Evolutionary conservation across 352 stramenopile genomes (phyloP).

Genomic region (Thalassiosira gravida): DNA sequence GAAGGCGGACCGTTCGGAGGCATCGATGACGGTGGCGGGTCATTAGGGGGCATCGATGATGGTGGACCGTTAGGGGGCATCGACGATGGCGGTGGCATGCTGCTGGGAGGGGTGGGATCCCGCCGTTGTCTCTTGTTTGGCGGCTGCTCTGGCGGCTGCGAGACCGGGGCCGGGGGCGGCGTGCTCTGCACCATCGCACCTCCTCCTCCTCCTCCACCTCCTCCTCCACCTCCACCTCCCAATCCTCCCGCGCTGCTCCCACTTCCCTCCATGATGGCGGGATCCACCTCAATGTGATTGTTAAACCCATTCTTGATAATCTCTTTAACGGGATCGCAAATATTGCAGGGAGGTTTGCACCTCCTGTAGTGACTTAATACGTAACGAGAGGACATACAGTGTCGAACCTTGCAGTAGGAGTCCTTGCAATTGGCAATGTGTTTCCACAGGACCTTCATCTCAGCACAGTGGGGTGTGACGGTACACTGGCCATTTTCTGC

Average conservation of each 20-base stretch:
- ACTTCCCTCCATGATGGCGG: conserved; percentile 21
- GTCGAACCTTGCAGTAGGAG: conserved; percentile 92
- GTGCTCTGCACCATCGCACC: not conserved
- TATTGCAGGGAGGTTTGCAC: conserved; percentile 93
- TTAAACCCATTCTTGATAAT: conserved; percentile 56
- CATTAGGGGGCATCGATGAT: too few relatives aligned
- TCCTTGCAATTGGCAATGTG: conserved; percentile 98
- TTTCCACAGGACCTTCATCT: conserved; percentile 98
- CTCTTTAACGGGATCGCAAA: conserved; percentile 88
- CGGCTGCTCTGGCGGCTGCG: conserved; percentile 18
- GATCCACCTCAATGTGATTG: conserved; percentile 33
- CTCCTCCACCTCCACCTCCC: too few relatives aligned
- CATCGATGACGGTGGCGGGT: too few relatives aligned
- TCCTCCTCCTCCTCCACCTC: too few relatives aligned
- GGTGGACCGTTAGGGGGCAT: too few relatives aligned
- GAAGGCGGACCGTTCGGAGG: too few relatives aligned
- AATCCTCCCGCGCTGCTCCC: not conserved
- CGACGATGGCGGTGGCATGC: not conserved
- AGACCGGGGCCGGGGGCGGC: conserved; percentile 10
- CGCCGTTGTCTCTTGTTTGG: conserved; percentile 44
- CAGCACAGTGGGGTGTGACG: conserved; percentile 92
- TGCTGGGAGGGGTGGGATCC: too few relatives aligned
- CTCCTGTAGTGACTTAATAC: conserved; percentile 98
- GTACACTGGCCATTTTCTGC: conserved; percentile 89
- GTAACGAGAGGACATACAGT: conserved; percentile 97